A percentile compares a stretch with the other conserved stretches of the same genome.
phyloP scores from a whole-genome alignment of 345 rosid genomes.

The Angophora floribunda region DNA sequence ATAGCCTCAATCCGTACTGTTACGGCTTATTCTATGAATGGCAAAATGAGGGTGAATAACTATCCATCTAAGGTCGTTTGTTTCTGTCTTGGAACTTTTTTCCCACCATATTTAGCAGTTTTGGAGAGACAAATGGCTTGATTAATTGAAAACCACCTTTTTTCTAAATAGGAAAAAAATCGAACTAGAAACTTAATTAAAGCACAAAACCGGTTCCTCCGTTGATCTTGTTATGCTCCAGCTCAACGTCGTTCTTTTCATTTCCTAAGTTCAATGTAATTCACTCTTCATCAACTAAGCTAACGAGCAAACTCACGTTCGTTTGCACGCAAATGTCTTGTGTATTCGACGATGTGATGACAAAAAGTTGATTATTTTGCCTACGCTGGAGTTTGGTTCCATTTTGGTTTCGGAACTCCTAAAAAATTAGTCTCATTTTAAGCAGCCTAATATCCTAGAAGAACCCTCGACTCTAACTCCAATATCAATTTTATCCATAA shows the following conservation, averaged over 20 bases:
- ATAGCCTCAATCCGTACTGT: neutral
- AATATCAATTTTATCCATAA: too few relatives aligned
- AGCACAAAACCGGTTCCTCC: neutral
- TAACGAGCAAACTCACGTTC: too few relatives aligned
- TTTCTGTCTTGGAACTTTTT: neutral
- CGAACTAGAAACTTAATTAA: neutral
- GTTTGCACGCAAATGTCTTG: too few relatives aligned
- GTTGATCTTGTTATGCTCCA: neutral
- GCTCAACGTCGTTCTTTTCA: neutral
- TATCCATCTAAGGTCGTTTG: neutral
- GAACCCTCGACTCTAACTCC: too few relatives aligned
- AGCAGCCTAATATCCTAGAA: too few relatives aligned
- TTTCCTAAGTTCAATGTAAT: neutral
- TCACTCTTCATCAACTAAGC: neutral
- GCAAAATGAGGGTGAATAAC: neutral
- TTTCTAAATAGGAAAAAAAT: neutral
- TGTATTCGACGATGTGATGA: too few relatives aligned
- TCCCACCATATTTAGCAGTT: neutral
- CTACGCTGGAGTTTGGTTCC: too few relatives aligned
- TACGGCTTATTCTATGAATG: neutral
- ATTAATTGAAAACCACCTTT: neutral
- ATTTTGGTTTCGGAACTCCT: too few relatives aligned
- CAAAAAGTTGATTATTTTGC: too few relatives aligned
- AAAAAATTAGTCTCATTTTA: too few relatives aligned
- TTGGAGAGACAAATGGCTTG: neutral